Conservation (phyloP, 257 asterid species). For the Scutellaria baicalensis region DNA sequence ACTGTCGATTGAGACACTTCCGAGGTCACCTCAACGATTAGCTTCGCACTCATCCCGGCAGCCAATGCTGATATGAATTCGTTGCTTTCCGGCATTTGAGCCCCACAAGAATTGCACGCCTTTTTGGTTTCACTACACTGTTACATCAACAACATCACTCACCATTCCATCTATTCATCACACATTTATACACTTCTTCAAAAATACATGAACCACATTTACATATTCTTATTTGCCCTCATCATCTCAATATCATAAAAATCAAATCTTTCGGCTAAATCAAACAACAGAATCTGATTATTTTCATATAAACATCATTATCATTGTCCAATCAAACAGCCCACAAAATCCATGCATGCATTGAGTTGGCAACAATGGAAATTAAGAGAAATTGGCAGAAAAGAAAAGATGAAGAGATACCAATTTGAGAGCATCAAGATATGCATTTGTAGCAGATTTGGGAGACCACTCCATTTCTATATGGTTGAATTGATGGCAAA, state of each 20-base stretch:
- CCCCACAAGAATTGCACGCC: conserved; percentile 21
- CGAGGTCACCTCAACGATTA: conserved; percentile 50
- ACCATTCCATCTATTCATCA: too few species aligned
- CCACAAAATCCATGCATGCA: background rate
- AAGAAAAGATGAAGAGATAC: conserved; percentile 12
- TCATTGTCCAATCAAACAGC: background rate
- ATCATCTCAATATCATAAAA: background rate
- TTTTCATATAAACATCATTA: too few species aligned
- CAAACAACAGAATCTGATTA: too few species aligned
- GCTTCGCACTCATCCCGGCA: conserved; percentile 56
- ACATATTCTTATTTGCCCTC: background rate
- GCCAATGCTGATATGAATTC: conserved; percentile 58
- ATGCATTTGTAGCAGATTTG: conserved; percentile 52
- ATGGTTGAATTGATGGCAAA: background rate
- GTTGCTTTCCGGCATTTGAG: conserved; percentile 31
- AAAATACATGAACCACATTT: too few species aligned
- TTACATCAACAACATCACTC: background rate
- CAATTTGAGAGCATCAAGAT: conserved; percentile 56
- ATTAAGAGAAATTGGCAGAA: background rate
- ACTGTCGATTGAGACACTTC: conserved; percentile 46
- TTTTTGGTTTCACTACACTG: conserved; percentile 35
- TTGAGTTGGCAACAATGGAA: background rate
- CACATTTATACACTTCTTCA: too few species aligned
- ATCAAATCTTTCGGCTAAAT: background rate
- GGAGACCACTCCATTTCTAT: conserved; percentile 58